Conservation (phyloP, 2,329 filamentous ascomycete species). For the Calonectria henricotiae region DNA sequence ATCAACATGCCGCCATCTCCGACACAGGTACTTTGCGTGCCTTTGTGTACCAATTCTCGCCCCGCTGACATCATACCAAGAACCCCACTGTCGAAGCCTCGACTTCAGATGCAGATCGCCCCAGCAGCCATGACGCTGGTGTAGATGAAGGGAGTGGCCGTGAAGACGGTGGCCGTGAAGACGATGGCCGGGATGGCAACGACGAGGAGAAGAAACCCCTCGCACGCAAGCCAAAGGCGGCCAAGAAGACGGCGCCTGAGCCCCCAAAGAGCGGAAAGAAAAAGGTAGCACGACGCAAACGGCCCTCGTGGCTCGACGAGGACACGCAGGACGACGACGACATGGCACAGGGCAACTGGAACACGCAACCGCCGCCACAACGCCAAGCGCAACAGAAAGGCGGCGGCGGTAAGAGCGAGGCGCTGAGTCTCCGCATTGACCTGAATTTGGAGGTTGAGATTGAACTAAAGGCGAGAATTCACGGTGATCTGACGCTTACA, state of each 20-base stretch:
- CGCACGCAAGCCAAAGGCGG: background rate
- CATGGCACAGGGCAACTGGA: constrained; percentile 2
- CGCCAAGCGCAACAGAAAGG: constrained; percentile 39
- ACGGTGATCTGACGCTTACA: constrained; percentile 86
- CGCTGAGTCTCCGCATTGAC: constrained; percentile 80
- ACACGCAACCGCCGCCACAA: constrained; percentile 38
- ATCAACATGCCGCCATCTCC: background rate
- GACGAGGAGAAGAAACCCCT: background rate
- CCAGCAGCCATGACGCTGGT: background rate
- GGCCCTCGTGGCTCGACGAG: constrained; percentile 49
- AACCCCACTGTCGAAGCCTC: background rate
- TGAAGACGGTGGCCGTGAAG: background rate
- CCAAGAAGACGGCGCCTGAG: background rate
- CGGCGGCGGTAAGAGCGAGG: constrained; percentile 45
- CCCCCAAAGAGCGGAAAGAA: constrained; percentile 33
- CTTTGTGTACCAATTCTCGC: background rate
- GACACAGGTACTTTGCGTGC: background rate
- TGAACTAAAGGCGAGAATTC: constrained; percentile 88
- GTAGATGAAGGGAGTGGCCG: background rate
- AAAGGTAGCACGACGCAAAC: constrained; percentile 37
- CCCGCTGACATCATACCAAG: background rate
- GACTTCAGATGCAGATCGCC: background rate
- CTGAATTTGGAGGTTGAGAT: constrained; percentile 89
- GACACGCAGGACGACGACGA: constrained; percentile 42
- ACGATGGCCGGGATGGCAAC: background rate